Base-by-base conservation (phyloP, 345 rosid species). In the Zanthoxylum bungeanum region DNA sequence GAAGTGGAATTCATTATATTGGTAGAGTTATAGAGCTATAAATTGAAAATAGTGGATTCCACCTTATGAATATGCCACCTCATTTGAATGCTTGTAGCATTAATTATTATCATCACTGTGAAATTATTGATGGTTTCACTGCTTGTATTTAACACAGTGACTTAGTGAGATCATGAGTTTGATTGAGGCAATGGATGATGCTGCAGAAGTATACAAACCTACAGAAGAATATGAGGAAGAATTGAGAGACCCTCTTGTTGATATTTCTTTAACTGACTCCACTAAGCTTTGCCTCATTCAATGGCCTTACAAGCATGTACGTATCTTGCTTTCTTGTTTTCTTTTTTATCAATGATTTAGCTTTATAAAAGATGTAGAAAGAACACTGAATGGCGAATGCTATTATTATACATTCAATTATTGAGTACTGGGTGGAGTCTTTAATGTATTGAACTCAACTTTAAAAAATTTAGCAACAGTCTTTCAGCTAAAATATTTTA, bases 251-350 rank as follows among this genome's bases (percentile, higher is more conserved):
- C 76, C 85, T 4, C 86, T 91, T 4, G 25, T 64, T 11, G 87
- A 91, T 71, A 51, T 82, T 52, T 72, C 66, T 5, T 9, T 66
- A 66, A 68, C 75, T 0, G 83, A 66, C 8, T 75, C 88, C 5
- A 76, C 84, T 2, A 95, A 93, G 84, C 86, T 92, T 64, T 90
- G 96, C 92, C 91, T 94, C 78, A 80, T 94, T 51, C 97, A 90
- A 39, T 90, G 88, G 88, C 97, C 97, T 71, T 52, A 65, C 53
- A 76, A 81, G 60, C 87, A 81, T 55, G 97, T 89, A 79, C 57
- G 68, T 3, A n/a, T 75, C 59, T 42, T 25, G n/a, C 36, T 12
- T 65, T 10, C 34, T 9, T 19, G 17, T 3, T 22, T 30, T 60
- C 7, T 62, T 62, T n/a, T n/a, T n/a, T 16, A 3, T 39, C 12